Percentiles rank a stretch among this genome's conserved stretches.
These are phyloP conservation scores for Nicotiana knightiana DNA, from an alignment of 257 asterid species.

Conservation along the genomic window DNA sequence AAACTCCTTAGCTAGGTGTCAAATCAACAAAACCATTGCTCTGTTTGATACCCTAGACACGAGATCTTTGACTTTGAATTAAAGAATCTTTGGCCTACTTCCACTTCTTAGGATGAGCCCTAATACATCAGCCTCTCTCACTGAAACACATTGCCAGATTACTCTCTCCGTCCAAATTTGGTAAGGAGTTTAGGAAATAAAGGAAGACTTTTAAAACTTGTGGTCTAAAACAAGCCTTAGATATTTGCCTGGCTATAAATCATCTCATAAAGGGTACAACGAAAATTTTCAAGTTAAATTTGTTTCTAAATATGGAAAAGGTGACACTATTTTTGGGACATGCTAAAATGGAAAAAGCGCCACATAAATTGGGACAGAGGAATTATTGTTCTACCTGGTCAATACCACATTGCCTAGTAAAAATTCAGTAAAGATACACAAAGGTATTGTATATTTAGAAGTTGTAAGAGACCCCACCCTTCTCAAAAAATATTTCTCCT, in stretches of 20 bases:
- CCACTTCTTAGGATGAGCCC: neutral
- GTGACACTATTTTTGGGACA: too few species aligned
- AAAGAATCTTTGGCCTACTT: constrained; percentile 3
- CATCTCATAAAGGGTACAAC: too few species aligned
- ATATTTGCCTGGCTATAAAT: too few species aligned
- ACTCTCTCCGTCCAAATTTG: neutral
- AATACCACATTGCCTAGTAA: neutral
- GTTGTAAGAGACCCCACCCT: neutral
- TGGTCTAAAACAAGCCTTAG: too few species aligned
- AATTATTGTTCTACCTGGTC: neutral
- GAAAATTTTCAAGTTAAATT: too few species aligned
- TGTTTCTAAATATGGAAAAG: too few species aligned
- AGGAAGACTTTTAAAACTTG: too few species aligned
- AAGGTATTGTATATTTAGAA: neutral
- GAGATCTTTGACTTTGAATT: neutral
- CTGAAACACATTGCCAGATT: neutral
- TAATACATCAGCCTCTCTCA: neutral
- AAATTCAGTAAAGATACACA: neutral
- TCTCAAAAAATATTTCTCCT: neutral
- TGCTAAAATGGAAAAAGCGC: too few species aligned
- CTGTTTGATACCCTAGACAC: neutral
- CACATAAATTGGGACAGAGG: too few species aligned
- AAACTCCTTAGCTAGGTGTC: neutral
- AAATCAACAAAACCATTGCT: neutral
- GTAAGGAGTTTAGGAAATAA: too few species aligned